Conservation (phyloP, 768 basidiomycete genomes). For the Agrocybe pediades region DNA sequence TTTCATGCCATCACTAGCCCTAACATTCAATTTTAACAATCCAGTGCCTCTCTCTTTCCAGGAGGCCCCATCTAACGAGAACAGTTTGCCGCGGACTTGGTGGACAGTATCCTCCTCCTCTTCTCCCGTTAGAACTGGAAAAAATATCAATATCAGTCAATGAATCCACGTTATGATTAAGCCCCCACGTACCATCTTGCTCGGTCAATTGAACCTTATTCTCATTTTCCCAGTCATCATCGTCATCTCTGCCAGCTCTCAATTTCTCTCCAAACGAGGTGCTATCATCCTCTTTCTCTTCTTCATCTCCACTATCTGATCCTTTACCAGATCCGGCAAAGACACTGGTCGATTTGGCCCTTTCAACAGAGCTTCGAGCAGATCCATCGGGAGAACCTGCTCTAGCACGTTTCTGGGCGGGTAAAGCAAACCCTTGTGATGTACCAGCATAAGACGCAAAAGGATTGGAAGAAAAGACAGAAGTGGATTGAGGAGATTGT, state of each 20-base stretch:
- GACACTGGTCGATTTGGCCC: conserved; percentile 24
- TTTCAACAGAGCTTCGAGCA: conserved; percentile 47
- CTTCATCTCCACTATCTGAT: conserved; percentile 45
- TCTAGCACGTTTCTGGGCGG: conserved; percentile 56
- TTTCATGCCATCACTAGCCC: conserved; percentile 59
- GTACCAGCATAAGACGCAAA: conserved; percentile 65
- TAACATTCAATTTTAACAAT: conserved; percentile 69
- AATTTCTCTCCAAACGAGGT: conserved; percentile 66
- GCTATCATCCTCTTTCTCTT: conserved; percentile 44
- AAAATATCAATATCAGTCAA: conserved; percentile 6
- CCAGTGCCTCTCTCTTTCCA: conserved; percentile 85
- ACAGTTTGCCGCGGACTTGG: conserved; percentile 79
- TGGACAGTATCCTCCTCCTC: conserved; percentile 79
- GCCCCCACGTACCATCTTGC: conserved; percentile 58
- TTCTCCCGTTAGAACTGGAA: conserved; percentile 72
- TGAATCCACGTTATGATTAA: conserved; percentile 1
- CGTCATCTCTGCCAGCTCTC: conserved; percentile 61
- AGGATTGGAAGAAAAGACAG: conserved; percentile 41
- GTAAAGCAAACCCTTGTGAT: conserved; percentile 50
- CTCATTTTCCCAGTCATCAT: conserved; percentile 55
- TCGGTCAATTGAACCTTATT: conserved; percentile 58
- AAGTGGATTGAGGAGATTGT: conserved; percentile 56
- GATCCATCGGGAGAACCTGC: conserved; percentile 50
- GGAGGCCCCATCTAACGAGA: conserved; percentile 56
- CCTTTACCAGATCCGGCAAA: conserved; percentile 28